Conservation (phyloP, 208 protist species). For the Leishmania major region DNA sequence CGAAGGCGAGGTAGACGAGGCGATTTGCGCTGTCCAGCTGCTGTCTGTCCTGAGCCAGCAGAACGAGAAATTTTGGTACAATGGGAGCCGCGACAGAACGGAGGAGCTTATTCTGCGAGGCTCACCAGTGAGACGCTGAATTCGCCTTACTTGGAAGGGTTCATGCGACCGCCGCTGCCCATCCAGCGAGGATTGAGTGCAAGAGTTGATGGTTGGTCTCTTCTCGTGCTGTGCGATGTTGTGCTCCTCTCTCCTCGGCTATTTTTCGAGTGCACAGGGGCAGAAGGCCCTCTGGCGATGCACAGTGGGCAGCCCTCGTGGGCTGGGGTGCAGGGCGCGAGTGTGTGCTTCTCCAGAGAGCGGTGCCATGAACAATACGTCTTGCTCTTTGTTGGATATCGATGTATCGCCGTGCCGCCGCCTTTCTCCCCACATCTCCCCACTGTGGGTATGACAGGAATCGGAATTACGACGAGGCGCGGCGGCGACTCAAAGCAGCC, state of each 20-base stretch:
- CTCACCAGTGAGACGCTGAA: slow-evolving; percentile 34
- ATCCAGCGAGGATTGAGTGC: slow-evolving; percentile 14
- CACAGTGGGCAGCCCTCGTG: not conserved
- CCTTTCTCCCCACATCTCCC: not conserved
- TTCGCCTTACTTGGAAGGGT: slow-evolving; percentile 56
- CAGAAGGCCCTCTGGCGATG: not conserved
- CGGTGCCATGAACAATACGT: not conserved
- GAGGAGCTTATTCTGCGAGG: not conserved
- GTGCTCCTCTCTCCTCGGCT: not conserved
- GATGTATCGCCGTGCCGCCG: not conserved
- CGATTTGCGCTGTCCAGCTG: slow-evolving; percentile 12
- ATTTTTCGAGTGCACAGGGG: no score
- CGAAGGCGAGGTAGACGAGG: slow-evolving; percentile 35
- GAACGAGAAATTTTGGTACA: not conserved
- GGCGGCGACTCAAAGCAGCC: not conserved
- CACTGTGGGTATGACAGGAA: not conserved
- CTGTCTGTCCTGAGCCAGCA: not conserved
- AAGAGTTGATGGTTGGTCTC: not conserved
- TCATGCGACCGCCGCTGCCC: slow-evolving; percentile 75
- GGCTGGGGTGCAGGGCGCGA: not conserved
- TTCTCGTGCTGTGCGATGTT: not conserved
- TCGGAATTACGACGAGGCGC: not conserved
- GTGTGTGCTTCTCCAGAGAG: not conserved
- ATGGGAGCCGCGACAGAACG: not conserved
- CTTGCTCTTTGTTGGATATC: not conserved